Base-by-base conservation (phyloP, 2,329 filamentous ascomycete genomes). In the Coleophoma crateriformis region DNA sequence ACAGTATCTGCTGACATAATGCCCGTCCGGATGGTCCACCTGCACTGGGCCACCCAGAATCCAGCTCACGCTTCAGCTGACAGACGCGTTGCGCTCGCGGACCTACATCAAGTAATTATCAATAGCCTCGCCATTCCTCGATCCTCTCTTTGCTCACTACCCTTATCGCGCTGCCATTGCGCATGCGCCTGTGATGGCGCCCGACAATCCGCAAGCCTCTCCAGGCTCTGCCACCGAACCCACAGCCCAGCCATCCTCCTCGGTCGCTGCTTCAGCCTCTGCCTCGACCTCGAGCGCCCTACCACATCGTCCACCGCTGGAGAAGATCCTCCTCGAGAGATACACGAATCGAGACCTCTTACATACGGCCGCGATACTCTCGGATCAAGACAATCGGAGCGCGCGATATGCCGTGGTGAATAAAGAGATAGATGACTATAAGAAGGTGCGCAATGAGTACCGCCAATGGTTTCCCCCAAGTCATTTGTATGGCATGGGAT, bases 401-500 rank as follows among this genome's bases (percentile, higher is more conserved):
- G 74, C 77, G 45, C 68, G 84, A 49, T 77, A 84, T 56, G 76
- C 81, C 52, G 74, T 81, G 57, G 86, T 84, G 69, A 80, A 80
- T 56, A 74, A 80, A 45, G 85, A 87, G 68, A 78, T 83, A 51
- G 78, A 85, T 52, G 84, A 89, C 64, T 90, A 92, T 73, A 75
- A 81, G 51, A 68, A 75, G 45, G 64, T 89, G 42, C 73, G 77
- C 53, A 72, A 67, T 54, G 74, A 80, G 8, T 79, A 76, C 60
- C 75, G 78, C 52, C 69, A 69, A 43, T 78, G 70, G 64, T 84
- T 81, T 50, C 75, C 78, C 3, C 72, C 79, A 1, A 74, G 71
- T 57, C 76, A 72, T 57, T 74, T 83, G 53, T 90, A 75, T 70
- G 87, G 76, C 68, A 81, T 76, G 59, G 94, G 94, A 48, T 99